Evolutionary conservation across 331 rosid genomes (phyloP).

Genomic region (Quercus tomentella): DNA sequence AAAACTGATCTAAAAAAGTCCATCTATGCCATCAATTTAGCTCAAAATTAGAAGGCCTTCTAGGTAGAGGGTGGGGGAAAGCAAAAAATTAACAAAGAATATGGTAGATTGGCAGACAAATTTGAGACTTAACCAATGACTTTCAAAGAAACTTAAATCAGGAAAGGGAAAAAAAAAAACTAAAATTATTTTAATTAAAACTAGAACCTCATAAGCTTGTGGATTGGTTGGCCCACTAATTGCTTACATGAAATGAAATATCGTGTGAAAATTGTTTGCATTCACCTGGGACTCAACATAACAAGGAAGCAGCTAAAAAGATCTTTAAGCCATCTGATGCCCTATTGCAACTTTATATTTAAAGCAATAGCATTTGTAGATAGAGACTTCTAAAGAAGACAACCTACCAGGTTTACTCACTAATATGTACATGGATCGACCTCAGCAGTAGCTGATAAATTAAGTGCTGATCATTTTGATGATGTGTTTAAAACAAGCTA

Average conservation of each 20-base stretch:
- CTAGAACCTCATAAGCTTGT: background rate
- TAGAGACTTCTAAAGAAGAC: background rate
- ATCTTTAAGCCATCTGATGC: background rate
- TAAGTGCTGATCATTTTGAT: background rate
- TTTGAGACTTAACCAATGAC: background rate
- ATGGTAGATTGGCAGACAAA: background rate
- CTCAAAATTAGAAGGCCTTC: background rate
- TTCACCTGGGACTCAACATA: background rate
- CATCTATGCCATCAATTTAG: background rate
- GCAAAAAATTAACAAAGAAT: background rate
- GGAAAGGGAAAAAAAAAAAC: background rate
- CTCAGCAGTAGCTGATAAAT: background rate
- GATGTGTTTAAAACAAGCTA: background rate
- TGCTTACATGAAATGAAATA: background rate
- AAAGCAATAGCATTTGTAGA: background rate
- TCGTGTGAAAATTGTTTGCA: background rate
- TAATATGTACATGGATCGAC: background rate
- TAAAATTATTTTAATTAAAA: background rate
- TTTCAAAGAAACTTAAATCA: background rate
- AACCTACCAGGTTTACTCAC: background rate
- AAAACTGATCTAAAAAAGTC: background rate
- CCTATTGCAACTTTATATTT: background rate
- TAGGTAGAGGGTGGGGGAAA: background rate
- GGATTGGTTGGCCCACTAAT: background rate
- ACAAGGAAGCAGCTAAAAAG: background rate